These are phyloP conservation scores for Fusarium sp. DNA, from an alignment of 2,329 filamentous ascomycete genomes.

Conservation along the genomic window DNA sequence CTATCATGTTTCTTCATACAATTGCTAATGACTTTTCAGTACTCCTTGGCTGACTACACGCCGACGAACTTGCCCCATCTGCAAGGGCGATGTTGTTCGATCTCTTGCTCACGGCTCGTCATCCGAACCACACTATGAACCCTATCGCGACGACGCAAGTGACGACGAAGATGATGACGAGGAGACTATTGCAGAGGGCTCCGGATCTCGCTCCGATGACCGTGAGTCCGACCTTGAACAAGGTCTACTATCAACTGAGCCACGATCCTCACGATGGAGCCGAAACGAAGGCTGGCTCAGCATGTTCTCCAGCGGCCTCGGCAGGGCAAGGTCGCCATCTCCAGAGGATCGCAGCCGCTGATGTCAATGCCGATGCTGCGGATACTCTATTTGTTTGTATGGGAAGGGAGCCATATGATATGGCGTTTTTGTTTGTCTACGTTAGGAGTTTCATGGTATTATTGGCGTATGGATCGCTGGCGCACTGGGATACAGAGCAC, in stretches of 20 bases:
- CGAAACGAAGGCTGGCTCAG: slow-evolving; percentile 54
- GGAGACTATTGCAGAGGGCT: slow-evolving; percentile 53
- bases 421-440: slow-evolving; percentile 33
- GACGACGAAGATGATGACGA: slow-evolving; percentile 56
- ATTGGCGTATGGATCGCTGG: slow-evolving; percentile 22
- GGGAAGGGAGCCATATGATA: slow-evolving; percentile 13
- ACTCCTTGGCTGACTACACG: slow-evolving; percentile 97
- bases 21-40: slow-evolving; percentile 58
- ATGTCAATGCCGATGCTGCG: not conserved
- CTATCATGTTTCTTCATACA: not conserved
- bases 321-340: slow-evolving; percentile 39
- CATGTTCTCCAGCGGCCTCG: slow-evolving; percentile 50
- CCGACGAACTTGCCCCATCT: slow-evolving; percentile 96
- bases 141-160: slow-evolving; percentile 65
- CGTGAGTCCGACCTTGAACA: slow-evolving; percentile 57
- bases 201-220: slow-evolving; percentile 47
- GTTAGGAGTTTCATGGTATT: slow-evolving; percentile 29
- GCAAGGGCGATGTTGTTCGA: slow-evolving; percentile 93
- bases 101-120: slow-evolving; percentile 67
- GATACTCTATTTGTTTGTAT: slow-evolving; percentile 5
- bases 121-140: slow-evolving; percentile 64
- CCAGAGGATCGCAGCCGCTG: slow-evolving; percentile 44
- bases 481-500: slow-evolving; percentile 26
- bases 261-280: slow-evolving; percentile 35
- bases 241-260: slow-evolving; percentile 48